Base-by-base conservation (phyloP, 2,329 filamentous ascomycete genomes). In the Diaporthe helianthi region DNA sequence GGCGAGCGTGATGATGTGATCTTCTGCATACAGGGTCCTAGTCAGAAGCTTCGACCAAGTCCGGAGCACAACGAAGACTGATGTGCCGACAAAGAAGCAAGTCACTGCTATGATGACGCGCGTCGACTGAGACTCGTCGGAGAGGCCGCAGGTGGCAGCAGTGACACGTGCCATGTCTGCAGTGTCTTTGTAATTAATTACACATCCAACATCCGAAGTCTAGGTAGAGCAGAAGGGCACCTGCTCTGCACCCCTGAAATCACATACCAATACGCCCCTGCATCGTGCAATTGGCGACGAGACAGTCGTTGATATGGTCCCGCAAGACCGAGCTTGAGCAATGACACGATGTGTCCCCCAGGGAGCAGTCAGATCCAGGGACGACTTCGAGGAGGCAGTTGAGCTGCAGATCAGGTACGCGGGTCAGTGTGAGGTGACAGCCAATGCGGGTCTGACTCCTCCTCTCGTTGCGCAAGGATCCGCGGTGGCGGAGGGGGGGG, bases 231-330 rank as follows among this genome's bases (percentile, higher is more conserved):
- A 5, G 19, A 2, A 47, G 3, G 29, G 10, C 3, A 8, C 33
- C 3, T 24, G 15, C 33, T 38, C 3, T 53, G 12, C 3, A 5
- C 9, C 4, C 38, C 6, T 49, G 36, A 36, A 24, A 9, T 17
- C 15, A 71, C 67, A n/a, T 52, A 71, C 69, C 67, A n/a, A 71
- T 67, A 36, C 9, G 31, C 0, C 69, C 67, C 44, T 68, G 55
- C 65, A 71, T 61, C 8, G 69, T 70, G 51, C 71, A 72, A n/a
- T 64, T 71, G 24, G 46, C 61, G 24, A 36, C 24, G 26, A 70
- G n/a, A 38, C 71, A 72, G 9, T 26, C 33, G 10, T 26, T 44
- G 46, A 54, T 68, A 19, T 51, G n/a, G 19, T 66, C 38, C 47
- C 33, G 47, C 47, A 69, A 33, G 53, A 36, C 31, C 15, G 29